These are phyloP conservation scores for Epichloe bromicola DNA, from an alignment of 2,329 filamentous ascomycete species.

Conservation along the genomic window DNA sequence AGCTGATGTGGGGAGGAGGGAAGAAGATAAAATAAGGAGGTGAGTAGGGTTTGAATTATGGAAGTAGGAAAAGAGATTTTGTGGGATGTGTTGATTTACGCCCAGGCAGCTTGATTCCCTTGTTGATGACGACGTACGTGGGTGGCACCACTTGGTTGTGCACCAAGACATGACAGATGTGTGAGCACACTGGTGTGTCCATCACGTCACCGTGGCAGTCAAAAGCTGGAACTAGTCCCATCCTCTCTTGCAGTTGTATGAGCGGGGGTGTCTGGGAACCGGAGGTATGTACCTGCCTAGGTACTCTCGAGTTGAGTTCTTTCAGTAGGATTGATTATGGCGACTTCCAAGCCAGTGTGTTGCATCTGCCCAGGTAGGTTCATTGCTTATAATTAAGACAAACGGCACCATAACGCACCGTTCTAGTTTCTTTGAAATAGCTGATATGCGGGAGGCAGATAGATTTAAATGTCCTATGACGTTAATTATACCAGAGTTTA, in stretches of 20 bases:
- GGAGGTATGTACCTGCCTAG: not conserved
- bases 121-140: conserved; percentile 1
- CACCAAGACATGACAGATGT: not conserved
- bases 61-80: not conserved
- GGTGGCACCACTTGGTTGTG: not conserved
- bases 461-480: too few species aligned
- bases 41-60: not conserved
- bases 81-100: not conserved
- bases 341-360: not conserved
- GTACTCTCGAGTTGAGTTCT: not conserved
- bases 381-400: not conserved
- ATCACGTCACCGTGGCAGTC: conserved; percentile 8
- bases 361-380: not conserved
- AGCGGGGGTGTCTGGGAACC: not conserved
- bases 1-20: not conserved
- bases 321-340: not conserved
- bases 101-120: not conserved
- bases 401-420: not conserved
- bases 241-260: not conserved
- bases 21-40: not conserved
- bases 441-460: too few species aligned
- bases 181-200: conserved; percentile 2
- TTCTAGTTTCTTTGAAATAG: too few species aligned
- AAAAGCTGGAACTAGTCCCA: not conserved
- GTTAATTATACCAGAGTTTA: too few species aligned